A percentile compares a stretch with the other conserved stretches of the same genome.
phyloP scores from a whole-genome alignment of 2,329 filamentous ascomycete genomes.

The Aureobasidium musti region DNA sequence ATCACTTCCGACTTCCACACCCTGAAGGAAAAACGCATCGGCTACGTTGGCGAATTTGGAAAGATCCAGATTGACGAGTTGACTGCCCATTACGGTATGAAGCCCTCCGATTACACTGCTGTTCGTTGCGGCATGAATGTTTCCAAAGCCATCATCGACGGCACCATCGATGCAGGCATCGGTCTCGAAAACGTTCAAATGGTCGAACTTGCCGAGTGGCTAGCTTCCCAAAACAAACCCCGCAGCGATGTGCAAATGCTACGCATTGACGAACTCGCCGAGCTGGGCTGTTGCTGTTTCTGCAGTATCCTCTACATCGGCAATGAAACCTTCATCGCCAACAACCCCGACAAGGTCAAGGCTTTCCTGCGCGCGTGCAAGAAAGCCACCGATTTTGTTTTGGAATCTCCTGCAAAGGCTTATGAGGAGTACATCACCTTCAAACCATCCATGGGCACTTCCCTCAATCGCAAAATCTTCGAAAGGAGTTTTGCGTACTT shows the following conservation, averaged over 20 bases:
- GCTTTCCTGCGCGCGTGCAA: slow-evolving; percentile 74
- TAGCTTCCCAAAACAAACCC: slow-evolving; percentile 62
- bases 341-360: slow-evolving; percentile 65
- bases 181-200: slow-evolving; percentile 81
- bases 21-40: slow-evolving; percentile 74
- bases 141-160: slow-evolving; percentile 71
- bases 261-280: slow-evolving; percentile 76
- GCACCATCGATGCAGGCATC: slow-evolving; percentile 72
- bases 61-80: slow-evolving; percentile 83
- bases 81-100: slow-evolving; percentile 75
- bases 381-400: slow-evolving; percentile 70
- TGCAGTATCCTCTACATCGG: slow-evolving; percentile 79
- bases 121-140: slow-evolving; percentile 82
- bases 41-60: slow-evolving; percentile 78
- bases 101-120: slow-evolving; percentile 70
- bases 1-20: slow-evolving; percentile 75
- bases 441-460: slow-evolving; percentile 69
- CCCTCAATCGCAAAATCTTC: slow-evolving; percentile 75
- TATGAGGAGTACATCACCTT: slow-evolving; percentile 70
- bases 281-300: slow-evolving; percentile 82
- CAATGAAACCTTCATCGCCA: slow-evolving; percentile 68
- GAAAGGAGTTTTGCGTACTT: slow-evolving; percentile 78
- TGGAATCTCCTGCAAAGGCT: slow-evolving; percentile 62
- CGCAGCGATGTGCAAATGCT: slow-evolving; percentile 75
- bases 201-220: slow-evolving; percentile 79